Percentiles rank a stretch among this genome's conserved stretches.
Conservation (phyloP, 2,329 filamentous ascomycete species). For the Penicillium sp. region DNA sequence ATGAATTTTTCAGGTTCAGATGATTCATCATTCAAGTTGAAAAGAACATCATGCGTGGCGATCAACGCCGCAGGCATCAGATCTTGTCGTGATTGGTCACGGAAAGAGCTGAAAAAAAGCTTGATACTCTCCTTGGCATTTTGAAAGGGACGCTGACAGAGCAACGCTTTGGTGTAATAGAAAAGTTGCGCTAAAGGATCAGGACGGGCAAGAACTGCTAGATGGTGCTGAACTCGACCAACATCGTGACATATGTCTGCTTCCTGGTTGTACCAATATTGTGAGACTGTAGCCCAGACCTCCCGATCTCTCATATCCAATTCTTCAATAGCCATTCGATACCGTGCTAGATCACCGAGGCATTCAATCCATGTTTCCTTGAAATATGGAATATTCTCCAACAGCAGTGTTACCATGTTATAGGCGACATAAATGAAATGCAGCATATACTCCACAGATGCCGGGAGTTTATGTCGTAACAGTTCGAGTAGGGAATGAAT, state of each 20-base stretch:
- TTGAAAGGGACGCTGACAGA: slow-evolving; percentile 58
- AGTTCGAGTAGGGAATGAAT: slow-evolving; percentile 86
- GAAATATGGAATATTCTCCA: slow-evolving; percentile 83
- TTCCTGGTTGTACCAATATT: slow-evolving; percentile 83
- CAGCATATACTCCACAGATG: slow-evolving; percentile 84
- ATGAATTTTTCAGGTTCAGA: slow-evolving; percentile 46
- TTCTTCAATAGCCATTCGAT: slow-evolving; percentile 90
- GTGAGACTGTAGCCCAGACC: slow-evolving; percentile 77
- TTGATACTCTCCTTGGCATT: slow-evolving; percentile 61
- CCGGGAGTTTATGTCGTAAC: slow-evolving; percentile 72
- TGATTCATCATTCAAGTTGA: slow-evolving; percentile 44
- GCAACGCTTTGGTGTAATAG: slow-evolving; percentile 63
- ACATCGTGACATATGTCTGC: slow-evolving; percentile 75
- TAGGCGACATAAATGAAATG: slow-evolving; percentile 89
- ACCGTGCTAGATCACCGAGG: slow-evolving; percentile 81
- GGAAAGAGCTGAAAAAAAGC: slow-evolving; percentile 58
- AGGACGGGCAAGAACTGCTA: slow-evolving; percentile 69
- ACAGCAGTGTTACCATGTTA: slow-evolving; percentile 83
- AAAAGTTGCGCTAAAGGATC: slow-evolving; percentile 63
- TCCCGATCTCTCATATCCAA: slow-evolving; percentile 75
- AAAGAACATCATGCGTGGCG: slow-evolving; percentile 57
- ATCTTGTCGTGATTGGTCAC: slow-evolving; percentile 39
- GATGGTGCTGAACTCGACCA: slow-evolving; percentile 83
- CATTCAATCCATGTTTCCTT: slow-evolving; percentile 94
- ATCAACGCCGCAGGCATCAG: slow-evolving; percentile 56